Conservation (phyloP, 345 rosid species). For the Camelina neglecta region DNA sequence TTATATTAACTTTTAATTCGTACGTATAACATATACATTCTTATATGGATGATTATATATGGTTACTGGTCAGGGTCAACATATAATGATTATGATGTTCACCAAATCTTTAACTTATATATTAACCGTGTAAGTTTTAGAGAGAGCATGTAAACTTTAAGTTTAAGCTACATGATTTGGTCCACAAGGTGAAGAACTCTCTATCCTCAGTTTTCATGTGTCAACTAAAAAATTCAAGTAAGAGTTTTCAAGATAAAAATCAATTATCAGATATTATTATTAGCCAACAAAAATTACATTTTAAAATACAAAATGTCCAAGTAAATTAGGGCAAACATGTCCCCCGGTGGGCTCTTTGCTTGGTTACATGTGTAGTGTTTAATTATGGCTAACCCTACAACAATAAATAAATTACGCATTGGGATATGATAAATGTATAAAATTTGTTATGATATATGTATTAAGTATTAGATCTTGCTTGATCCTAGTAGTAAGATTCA, state of each 20-base stretch:
- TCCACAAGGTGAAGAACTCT: too few relatives aligned
- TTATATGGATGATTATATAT: background rate
- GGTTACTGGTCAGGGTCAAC: constrained; percentile 18
- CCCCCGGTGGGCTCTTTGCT: constrained; percentile 35
- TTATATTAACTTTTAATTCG: background rate
- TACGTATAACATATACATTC: constrained; percentile 16
- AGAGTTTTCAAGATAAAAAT: too few relatives aligned
- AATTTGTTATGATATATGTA: background rate
- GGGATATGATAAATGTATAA: constrained; percentile 25
- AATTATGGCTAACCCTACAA: constrained; percentile 40
- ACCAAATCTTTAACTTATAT: constrained; percentile 14
- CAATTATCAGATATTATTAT: too few relatives aligned
- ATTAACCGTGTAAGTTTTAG: background rate
- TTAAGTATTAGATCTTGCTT: constrained; percentile 35
- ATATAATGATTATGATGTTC: constrained; percentile 33
- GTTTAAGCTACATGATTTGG: too few relatives aligned
- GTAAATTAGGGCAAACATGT: constrained; percentile 36
- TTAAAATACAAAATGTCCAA: constrained; percentile 28
- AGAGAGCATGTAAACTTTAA: too few relatives aligned
- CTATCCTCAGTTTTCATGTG: too few relatives aligned
- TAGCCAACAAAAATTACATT: background rate
- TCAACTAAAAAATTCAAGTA: too few relatives aligned
- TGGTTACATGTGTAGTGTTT: constrained; percentile 41
- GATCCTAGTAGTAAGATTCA: constrained; percentile 42
- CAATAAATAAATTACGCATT: constrained; percentile 24